A percentile compares a stretch with the other conserved stretches of the same genome.
Evolutionary conservation across 352 stramenopile genomes (phyloP).

Genomic region (Globisporangium cederbergense): DNA sequence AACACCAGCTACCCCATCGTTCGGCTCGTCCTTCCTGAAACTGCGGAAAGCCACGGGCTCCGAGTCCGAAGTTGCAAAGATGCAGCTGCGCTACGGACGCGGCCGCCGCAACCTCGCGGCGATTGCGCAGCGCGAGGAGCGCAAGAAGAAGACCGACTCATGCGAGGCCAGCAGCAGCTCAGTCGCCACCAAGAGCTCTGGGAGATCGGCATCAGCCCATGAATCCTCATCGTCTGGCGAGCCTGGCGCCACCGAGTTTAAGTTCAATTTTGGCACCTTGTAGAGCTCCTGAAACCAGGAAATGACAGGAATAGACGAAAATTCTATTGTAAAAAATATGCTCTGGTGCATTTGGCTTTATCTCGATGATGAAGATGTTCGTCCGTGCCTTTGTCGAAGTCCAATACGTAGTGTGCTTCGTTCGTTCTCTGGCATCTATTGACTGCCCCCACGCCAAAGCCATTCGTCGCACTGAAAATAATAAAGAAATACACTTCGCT

Average conservation of each 20-base stretch:
- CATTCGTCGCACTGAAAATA: neutral
- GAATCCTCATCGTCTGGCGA: neutral
- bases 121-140: conserved; percentile 43
- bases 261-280: conserved; percentile 13
- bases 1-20: neutral
- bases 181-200: neutral
- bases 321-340: neutral
- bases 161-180: neutral
- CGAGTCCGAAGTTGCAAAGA: conserved; percentile 66
- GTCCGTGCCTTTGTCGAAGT: no score
- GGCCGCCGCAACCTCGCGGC: conserved; percentile 54
- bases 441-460: neutral
- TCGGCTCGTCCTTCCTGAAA: conserved; percentile 41
- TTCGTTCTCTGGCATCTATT: neutral
- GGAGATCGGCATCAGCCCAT: neutral
- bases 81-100: conserved; percentile 66
- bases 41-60: conserved; percentile 57
- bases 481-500: neutral
- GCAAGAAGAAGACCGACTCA: conserved; percentile 18
- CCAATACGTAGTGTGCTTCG: neutral
- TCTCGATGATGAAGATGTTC: neutral
- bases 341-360: neutral
- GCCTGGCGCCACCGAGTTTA: conserved; percentile 6
- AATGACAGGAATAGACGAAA: neutral
- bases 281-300: neutral